Base-by-base conservation (phyloP, 768 basidiomycete genomes). In the Cantharellus anzutake region DNA sequence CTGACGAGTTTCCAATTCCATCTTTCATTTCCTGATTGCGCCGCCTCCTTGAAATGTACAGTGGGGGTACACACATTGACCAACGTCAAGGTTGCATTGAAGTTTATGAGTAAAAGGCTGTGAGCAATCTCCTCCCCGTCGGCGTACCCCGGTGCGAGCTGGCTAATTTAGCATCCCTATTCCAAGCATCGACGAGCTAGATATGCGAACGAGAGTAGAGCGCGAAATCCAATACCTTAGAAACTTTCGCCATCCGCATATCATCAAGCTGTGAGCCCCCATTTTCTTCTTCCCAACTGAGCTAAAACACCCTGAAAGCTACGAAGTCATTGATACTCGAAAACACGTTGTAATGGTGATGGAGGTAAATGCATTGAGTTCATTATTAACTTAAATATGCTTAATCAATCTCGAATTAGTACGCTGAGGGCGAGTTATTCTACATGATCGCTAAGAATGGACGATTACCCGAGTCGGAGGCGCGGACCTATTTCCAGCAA, bases 341-440 rank as follows among this genome's bases (percentile, higher is more conserved):
- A 87, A 85, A 1, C 90, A 97, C 69, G 96, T 99, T 65, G 93
- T 99, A 68, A 94, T 99, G 72, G 96, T 99, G 39, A 82, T 98
- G 59, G 96, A 99, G 59, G 60, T 59, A 42, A 14, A 41, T 56
- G 7, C n/a, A 16, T 41, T 14, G 16, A 16, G 5, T 58, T 14
- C 40, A n/a, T 37, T 37, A 20, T 29, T 50, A n/a, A 48, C 29
- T 11, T 48, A 11, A 48, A 48, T 4, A 42, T 16, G 11, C 38
- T 5, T 53, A 7, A 41, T n/a, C 40, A 20, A 59, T 37, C 34
- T 58, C 16, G 7, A 57, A 34, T 38, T 41, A 58, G 70, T 97
- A 83, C 69, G 94, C 92, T 2, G 86, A 86, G 0, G 92, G 90
- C 61, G 96, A 99, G 67, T 79, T 99, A 3, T 99, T 99, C 78